Evolutionary conservation across 345 rosid genomes (phyloP).

Genomic region (Mercurialis annua): DNA sequence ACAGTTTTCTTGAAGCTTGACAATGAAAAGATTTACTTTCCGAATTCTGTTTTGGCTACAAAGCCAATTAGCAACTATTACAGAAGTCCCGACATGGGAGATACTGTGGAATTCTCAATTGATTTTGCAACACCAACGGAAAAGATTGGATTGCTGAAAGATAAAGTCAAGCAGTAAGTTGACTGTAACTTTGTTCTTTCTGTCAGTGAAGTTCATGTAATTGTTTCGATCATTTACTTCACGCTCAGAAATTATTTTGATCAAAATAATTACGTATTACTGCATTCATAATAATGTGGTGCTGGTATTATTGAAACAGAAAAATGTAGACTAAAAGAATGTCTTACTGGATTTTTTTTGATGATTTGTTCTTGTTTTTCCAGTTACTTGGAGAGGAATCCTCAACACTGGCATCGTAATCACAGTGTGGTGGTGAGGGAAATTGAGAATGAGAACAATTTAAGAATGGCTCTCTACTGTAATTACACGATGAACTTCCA

Average conservation of each 20-base stretch:
- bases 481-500: constrained; percentile 33
- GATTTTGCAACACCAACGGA: constrained; percentile 65
- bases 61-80: constrained; percentile 78
- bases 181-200: not conserved
- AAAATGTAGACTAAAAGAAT: too few species aligned
- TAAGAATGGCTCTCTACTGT: constrained; percentile 27
- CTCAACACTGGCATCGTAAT: constrained; percentile 29
- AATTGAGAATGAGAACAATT: constrained; percentile 26
- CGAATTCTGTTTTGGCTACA: constrained; percentile 63
- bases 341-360: too few species aligned
- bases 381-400: constrained; percentile 24
- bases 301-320: too few species aligned
- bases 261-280: too few species aligned
- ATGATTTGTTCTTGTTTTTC: not conserved
- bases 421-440: constrained; percentile 28
- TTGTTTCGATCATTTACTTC: not conserved
- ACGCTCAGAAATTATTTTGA: too few species aligned
- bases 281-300: too few species aligned
- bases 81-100: constrained; percentile 91
- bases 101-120: constrained; percentile 60
- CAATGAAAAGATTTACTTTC: constrained; percentile 76
- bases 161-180: constrained; percentile 56
- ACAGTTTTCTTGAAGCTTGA: constrained; percentile 79
- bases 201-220: not conserved
- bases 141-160: constrained; percentile 53